Base-by-base conservation (phyloP, 169 alveolate species). In the Besnoitia besnoiti region DNA sequence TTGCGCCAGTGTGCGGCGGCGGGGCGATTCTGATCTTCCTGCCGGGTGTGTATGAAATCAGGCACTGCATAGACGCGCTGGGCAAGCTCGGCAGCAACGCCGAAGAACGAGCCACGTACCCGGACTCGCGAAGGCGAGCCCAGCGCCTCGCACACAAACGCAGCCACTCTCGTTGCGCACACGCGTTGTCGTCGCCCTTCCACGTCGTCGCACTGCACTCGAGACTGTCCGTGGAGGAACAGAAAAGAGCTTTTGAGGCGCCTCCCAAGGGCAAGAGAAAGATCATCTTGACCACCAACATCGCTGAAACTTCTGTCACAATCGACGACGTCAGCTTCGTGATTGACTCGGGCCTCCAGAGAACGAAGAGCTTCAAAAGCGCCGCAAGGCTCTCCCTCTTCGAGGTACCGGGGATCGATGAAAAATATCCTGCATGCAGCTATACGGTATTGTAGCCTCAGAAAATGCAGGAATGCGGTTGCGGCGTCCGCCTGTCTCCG, bases 281-380 rank as follows among this genome's bases (percentile, higher is more conserved):
- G 42, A 30, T 47, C 33, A 98, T 99, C 46, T 95, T 98, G 47
- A 95, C 99, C n/a, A 99, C 99, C 50, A 99, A 99, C 93, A 99
- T 99, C 16, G 99, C 99, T n/a, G 99, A 99, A 96, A 98, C 99
- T 24, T 59, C 87, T 44, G 46, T 89, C 62, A 89, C 92, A 30
- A 89, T 89, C 14, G 92, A 89, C 49, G 88, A 75, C 61, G 59
- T 89, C 39, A 21, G 85, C 10, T 89, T 61, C 42, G 87, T 89
- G 35, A 89, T 89, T 0, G 92, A 89, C 88, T 91, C 97, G 33
- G 99, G 85, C 14, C 67, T 51, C 24, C 67, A 51, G 14, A 14
- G 67, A 24, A 76, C 44, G n/a, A 42, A 14, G 24, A 16, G n/a
- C 14, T 37, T 39, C 44, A 14, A 39, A 14, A 42, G 50, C 24